Evolutionary conservation across 1,284 basidiomycete genomes (phyloP).

Genomic region (Cutaneotrichosporon sp.): DNA sequence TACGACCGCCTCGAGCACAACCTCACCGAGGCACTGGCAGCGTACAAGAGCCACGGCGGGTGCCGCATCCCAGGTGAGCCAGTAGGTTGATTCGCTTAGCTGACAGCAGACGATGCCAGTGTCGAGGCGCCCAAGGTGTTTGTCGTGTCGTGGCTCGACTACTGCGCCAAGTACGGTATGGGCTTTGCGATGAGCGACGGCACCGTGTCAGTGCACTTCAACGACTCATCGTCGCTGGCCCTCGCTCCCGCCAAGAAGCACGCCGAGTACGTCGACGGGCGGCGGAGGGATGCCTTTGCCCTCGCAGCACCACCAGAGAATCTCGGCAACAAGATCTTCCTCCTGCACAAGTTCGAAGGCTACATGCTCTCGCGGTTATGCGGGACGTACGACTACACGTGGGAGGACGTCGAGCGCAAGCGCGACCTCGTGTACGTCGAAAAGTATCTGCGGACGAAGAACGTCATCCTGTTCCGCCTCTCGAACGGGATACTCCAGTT

Average conservation of each 20-base stretch:
- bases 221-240: constrained; percentile 85
- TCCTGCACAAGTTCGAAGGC: constrained; percentile 86
- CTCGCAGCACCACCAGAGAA: constrained; percentile 55
- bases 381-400: constrained; percentile 75
- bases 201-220: constrained; percentile 92
- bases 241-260: constrained; percentile 83
- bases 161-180: constrained; percentile 98
- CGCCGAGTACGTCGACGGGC: constrained; percentile 70
- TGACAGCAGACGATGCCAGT: constrained; percentile 32
- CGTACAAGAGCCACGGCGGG: constrained; percentile 6
- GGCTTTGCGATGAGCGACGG: constrained; percentile 96
- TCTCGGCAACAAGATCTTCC: constrained; percentile 81
- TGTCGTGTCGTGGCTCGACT: constrained; percentile 96
- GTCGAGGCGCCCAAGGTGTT: constrained; percentile 75
- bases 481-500: constrained; percentile 92
- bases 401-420: constrained; percentile 65
- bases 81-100: background rate
- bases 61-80: constrained; percentile 55
- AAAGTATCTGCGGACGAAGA: constrained; percentile 93
- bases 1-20: constrained; percentile 58
- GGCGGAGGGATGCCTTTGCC: constrained; percentile 47
- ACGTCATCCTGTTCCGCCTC: constrained; percentile 94
- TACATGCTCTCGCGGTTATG: constrained; percentile 88
- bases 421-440: constrained; percentile 92
- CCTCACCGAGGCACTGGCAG: constrained; percentile 56